Evolutionary conservation across 768 basidiomycete genomes (phyloP).

Genomic region (Tulasnella sp.): DNA sequence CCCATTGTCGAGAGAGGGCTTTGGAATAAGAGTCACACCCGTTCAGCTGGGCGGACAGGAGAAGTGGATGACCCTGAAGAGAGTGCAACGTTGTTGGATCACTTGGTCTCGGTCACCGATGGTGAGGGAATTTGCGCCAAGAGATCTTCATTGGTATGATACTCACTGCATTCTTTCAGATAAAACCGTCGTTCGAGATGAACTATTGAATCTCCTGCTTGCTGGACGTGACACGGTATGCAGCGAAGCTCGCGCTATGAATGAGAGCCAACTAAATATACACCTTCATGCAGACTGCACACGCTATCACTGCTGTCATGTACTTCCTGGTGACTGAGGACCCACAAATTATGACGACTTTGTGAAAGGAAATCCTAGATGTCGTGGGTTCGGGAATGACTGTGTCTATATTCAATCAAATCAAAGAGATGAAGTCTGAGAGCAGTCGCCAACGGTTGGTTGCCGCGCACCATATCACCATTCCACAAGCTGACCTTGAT

Average conservation of each 20-base stretch:
- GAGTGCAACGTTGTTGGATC: constrained; percentile 55
- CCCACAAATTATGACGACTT: constrained; percentile 35
- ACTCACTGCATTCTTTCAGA: constrained; percentile 33
- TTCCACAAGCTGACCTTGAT: constrained; percentile 22
- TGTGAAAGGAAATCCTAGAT: constrained; percentile 42
- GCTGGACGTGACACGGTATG: constrained; percentile 68
- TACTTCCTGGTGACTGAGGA: constrained; percentile 44
- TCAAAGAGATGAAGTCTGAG: constrained; percentile 53
- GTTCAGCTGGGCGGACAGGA: too few relatives aligned
- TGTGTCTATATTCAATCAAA: constrained; percentile 45
- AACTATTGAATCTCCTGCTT: constrained; percentile 63
- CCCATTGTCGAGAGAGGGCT: too few relatives aligned
- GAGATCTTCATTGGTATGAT: too few relatives aligned
- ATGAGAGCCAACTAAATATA: too few relatives aligned
- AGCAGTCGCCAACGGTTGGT: constrained; percentile 50
- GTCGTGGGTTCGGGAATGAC: constrained; percentile 37
- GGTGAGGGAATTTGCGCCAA: constrained; percentile 34
- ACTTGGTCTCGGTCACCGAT: constrained; percentile 52
- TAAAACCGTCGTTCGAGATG: constrained; percentile 55
- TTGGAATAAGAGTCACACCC: too few relatives aligned
- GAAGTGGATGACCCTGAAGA: constrained; percentile 32
- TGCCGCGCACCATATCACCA: neutral
- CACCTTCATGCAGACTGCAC: constrained; percentile 29
- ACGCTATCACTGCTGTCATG: constrained; percentile 40
- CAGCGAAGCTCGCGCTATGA: neutral